Evolutionary conservation across 768 basidiomycete species (phyloP), one percentile per base, ranked within the genome.

Genomic region (Lactarius evosmus): DNA sequence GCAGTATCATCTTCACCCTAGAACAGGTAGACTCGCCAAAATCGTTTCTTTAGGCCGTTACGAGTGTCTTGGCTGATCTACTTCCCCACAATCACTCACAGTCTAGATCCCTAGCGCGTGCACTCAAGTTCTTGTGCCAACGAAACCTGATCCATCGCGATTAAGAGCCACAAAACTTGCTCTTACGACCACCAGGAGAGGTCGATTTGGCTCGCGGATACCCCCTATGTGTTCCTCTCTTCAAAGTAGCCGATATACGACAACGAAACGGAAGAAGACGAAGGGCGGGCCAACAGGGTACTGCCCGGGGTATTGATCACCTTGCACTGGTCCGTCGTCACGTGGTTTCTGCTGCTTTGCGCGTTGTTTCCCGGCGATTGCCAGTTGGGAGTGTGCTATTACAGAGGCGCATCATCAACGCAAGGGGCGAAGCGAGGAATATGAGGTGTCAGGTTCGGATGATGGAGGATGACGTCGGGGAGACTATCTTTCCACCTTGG

Each of bases 161-260:
- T 73, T 94, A 98, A 74, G 98, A 99, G 74, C 97, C 97, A 32
- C 95, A 97, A 88, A 98, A 99, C 75, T 81, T 98, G 0, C 84
- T 99, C 0, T 78, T 99, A 27, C 92, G 87, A 61, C 92, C 96
- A 0, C 85, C 95, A 0, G 81, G 89, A 0, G 80, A 83, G 3
- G 85, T 87, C 58, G 94, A 97, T 70, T 76, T 93, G n/a, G 83
- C 83, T 0, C 83, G 88, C 49, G 94, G 95, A 1, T 94, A 98
- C 75, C 94, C 95, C 0, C 74, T 90, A 2, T 95, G 96, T 7
- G 89, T 98, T 2, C 97, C 97, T 1, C 85, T 98, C 27, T 85
- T 99, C 70, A 98, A 98, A 75, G 87, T 98, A 1, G 97, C 97
- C 17, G 97, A 98, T 75, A n/a, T n/a, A n/a, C n/a, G n/a, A n/a